Base-by-base conservation (phyloP, 2,329 filamentous ascomycete genomes). In the Parafenestella ontariensis region DNA sequence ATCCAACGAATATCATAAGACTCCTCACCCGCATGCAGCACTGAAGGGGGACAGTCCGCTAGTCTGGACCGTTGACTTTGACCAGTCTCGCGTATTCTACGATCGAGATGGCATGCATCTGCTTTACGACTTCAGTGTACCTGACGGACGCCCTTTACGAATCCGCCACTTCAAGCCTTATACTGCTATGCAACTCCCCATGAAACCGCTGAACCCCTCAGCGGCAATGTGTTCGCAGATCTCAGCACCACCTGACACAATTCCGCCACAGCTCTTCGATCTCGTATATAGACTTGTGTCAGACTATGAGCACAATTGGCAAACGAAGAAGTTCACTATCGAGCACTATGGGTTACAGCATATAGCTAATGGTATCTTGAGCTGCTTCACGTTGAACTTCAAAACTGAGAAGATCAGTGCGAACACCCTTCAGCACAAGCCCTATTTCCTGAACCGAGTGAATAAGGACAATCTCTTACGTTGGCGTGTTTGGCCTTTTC, bases 271-370 rank as follows among this genome's bases (percentile, higher is more conserved):
- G 31, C 50, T 57, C 1, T 53, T 50, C 24, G 49, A 57, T 21
- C 37, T 50, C 2, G 49, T 57, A 2, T 47, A 53, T 43, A 37
- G 54, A 20, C 26, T 57, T 4, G 37, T 44, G 39, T 17, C 24
- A 8, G 54, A 57, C 21, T 57, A 57, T 29, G n/a, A 53, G 17
- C 10, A 15, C 36, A 53, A 40, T 21, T 57, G 54, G 53, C n/a
- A 8, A 13, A 28, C 10, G 17, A 18, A 17, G 1, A 21, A 36
- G 11, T 45, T 47, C 31, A 44, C 29, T 9, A 42, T 15, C 34
- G 40, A 48, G 24, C 7, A 15, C 13, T 23, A 41, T n/a, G 50
- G 45, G 6, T 29, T 54, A 9, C 34, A 44, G 23, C 34, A 54
- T 2, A 29, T 54, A 11, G 50, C 40, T 28, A 46, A 51, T 20